Conservation (phyloP, 495 filamentous ascomycete species). For the Annulohypoxylon nitens region DNA sequence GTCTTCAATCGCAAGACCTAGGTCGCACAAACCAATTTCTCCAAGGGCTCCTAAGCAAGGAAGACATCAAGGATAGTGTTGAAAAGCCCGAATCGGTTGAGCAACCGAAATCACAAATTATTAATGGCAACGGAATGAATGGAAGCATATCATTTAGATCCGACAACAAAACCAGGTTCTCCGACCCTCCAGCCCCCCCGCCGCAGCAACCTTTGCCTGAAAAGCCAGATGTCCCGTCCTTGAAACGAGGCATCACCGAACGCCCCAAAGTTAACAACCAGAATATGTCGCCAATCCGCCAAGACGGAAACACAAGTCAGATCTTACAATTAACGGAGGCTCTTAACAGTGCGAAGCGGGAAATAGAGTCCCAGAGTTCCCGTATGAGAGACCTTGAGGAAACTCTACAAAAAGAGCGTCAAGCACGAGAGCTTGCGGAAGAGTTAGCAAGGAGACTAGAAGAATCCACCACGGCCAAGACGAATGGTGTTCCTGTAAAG, state of each 20-base stretch:
- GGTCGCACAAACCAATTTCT: conserved; percentile 85
- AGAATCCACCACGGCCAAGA: conserved; percentile 55
- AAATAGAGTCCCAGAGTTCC: conserved; percentile 81
- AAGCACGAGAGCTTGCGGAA: conserved; percentile 85
- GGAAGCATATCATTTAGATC: conserved; percentile 63
- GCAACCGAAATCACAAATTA: conserved; percentile 51
- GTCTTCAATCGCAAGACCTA: conserved; percentile 87
- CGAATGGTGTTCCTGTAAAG: conserved; percentile 52
- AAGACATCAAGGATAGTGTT: conserved; percentile 75
- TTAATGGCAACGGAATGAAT: conserved; percentile 60
- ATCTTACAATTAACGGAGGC: conserved; percentile 85
- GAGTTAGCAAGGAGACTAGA: conserved; percentile 80
- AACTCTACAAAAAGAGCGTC: conserved; percentile 80
- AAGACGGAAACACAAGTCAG: conserved; percentile 75
- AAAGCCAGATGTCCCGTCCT: conserved; percentile 79
- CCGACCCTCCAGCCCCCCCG: conserved; percentile 90
- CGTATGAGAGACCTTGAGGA: conserved; percentile 86
- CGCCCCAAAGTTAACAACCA: conserved; percentile 69
- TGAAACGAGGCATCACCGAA: conserved; percentile 82
- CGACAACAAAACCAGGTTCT: conserved; percentile 78
- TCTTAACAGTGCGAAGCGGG: conserved; percentile 81
- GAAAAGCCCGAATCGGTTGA: conserved; percentile 64
- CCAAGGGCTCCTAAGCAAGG: conserved; percentile 77
- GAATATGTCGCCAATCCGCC: conserved; percentile 71
- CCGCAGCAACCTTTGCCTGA: conserved; percentile 92